Base-by-base conservation (phyloP, 169 alveolate species). In the Cryptosporidium sp. region DNA sequence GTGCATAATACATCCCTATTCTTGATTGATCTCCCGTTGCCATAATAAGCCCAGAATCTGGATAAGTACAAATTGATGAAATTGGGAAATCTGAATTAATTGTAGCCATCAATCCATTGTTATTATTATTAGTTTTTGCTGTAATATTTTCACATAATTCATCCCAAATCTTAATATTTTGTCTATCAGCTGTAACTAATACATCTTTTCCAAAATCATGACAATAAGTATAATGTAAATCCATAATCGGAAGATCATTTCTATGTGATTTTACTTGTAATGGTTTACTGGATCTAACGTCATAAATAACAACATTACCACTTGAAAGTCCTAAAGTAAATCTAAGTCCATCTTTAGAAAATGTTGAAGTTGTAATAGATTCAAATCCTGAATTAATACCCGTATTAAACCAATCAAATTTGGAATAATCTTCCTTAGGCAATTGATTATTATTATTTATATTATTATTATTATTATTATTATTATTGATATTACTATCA, bases 1-100 rank as follows among this genome's bases (percentile, higher is more conserved):
- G 99, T 8, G 97, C 92, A 89, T 96, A 98, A 92, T 95, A 97
- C 23, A 96, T 93, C 45, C 98, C 99, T 1, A 98, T 93, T 89
- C 97, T 95, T 39, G 96, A 94, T 67, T 96, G 93, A 92, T 98
- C 99, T 39, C 97, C 95, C 2, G 98, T 98, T 10, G 95, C 94
- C 91, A 97, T 96, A 69, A 98, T 92, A 85, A 98, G 68, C 14
- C 99, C 99, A 9, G 97, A 93, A 71, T 96, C 94, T 12, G 95
- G 95, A 71, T 94, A 95, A 65, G 95, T 43, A 68, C 94, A 95
- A 43, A 96, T 92, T 45, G 93, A 94, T 75, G 95, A 95, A 3
- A 96, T 94, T 51, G 93, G 94, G 16, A 86, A 84, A 55, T 93
- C 94, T 37, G 97, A 93, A 73, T 95, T 97, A 35, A 96, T 94